These are phyloP conservation scores for Gracilaria gracilis DNA, from an alignment of 23 red algal species.

Conservation along the genomic window DNA sequence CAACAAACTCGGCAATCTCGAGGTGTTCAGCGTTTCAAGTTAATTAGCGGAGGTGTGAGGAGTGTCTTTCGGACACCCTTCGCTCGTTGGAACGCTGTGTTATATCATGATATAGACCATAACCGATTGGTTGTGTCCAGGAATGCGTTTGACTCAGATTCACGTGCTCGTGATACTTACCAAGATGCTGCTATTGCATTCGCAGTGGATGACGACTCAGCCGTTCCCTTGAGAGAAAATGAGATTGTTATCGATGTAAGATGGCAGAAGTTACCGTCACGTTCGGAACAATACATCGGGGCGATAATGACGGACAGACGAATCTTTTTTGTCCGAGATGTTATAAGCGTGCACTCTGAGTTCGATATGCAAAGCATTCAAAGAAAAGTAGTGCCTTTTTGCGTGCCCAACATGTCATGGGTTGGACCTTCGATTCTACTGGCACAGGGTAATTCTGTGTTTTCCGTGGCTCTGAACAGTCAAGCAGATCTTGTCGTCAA, in stretches of 20 bases:
- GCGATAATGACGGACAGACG: conserved; percentile 66
- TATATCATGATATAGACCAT: conserved; percentile 39
- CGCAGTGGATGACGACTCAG: conserved; percentile 33
- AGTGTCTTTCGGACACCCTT: conserved; percentile 68
- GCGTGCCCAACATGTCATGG: conserved; percentile 42
- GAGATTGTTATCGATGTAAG: conserved; percentile 62
- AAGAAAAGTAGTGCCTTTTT: conserved; percentile 42
- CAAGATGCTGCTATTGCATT: conserved; percentile 7
- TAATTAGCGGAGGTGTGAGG: neutral
- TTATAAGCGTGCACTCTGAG: conserved; percentile 25
- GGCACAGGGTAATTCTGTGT: conserved; percentile 51
- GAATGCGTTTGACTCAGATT: conserved; percentile 25
- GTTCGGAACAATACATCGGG: conserved; percentile 43
- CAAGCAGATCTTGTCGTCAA: conserved; percentile 48
- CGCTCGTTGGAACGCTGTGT: conserved; percentile 39
- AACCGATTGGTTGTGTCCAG: conserved; percentile 32
- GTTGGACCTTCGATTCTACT: conserved; percentile 58
- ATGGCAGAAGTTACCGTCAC: conserved; percentile 62
- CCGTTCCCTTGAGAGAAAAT: conserved; percentile 29
- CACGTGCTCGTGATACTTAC: neutral
- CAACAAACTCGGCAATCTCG: conserved; percentile 5
- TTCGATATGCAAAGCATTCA: conserved; percentile 52
- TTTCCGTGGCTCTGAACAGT: conserved; percentile 55
- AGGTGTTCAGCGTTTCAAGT: conserved; percentile 62
- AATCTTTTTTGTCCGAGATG: conserved; percentile 55